Evolutionary conservation across 371 early-diverging fungal genomes (phyloP).

Genomic region (Lichtheimia ramosa): DNA sequence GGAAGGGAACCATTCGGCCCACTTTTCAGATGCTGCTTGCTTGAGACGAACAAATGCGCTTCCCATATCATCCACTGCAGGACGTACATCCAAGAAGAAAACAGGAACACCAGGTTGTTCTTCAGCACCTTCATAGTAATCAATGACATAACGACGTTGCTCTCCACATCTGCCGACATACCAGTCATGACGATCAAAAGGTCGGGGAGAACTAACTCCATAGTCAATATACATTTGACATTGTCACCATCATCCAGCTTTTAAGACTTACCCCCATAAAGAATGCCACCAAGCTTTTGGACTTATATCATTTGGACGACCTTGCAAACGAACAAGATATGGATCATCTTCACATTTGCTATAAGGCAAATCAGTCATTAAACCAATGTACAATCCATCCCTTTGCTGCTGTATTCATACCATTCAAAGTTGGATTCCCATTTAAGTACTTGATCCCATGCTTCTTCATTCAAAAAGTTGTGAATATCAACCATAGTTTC

Average conservation of each 20-base stretch:
- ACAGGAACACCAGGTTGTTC: constrained; percentile 70
- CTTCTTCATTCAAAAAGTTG: constrained; percentile 95
- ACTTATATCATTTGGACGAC: constrained; percentile 74
- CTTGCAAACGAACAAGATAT: constrained; percentile 78
- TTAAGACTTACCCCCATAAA: constrained; percentile 54
- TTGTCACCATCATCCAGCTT: background rate
- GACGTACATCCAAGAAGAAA: constrained; percentile 81
- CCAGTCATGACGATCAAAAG: constrained; percentile 87
- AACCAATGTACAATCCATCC: background rate
- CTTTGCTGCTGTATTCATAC: constrained; percentile 35
- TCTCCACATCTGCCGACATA: constrained; percentile 72
- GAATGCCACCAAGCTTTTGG: constrained; percentile 76
- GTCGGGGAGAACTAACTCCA: constrained; percentile 54
- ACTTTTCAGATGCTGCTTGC: constrained; percentile 42
- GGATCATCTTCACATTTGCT: constrained; percentile 63
- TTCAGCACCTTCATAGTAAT: constrained; percentile 72
- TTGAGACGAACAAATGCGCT: constrained; percentile 66
- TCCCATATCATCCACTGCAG: constrained; percentile 72
- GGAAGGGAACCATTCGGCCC: constrained; percentile 42
- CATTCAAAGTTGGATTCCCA: constrained; percentile 85
- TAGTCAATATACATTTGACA: background rate
- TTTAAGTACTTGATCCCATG: constrained; percentile 90
- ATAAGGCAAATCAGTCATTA: background rate
- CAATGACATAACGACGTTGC: constrained; percentile 76
- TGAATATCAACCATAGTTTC: constrained; percentile 96